These are phyloP conservation scores for Evansstolkia leycettana DNA, from an alignment of 495 filamentous ascomycete genomes.

Conservation along the genomic window DNA sequence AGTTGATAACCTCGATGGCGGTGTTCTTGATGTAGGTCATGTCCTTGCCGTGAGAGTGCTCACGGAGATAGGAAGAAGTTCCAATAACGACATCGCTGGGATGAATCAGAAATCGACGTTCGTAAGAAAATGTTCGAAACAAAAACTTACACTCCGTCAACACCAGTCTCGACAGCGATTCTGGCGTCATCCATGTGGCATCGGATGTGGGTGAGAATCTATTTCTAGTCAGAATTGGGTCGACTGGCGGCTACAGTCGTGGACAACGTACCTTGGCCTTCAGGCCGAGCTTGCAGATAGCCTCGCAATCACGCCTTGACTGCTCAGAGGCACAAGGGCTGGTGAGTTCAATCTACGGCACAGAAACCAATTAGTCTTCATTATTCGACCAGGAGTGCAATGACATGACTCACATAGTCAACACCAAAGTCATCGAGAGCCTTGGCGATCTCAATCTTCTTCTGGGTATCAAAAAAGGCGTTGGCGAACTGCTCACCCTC, in stretches of 20 bases:
- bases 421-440: conserved; percentile 80
- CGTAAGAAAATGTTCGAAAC: not conserved
- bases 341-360: conserved; percentile 60
- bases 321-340: conserved; percentile 72
- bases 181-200: conserved; percentile 91
- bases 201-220: conserved; percentile 73
- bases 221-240: conserved; percentile 1
- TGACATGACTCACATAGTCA: conserved; percentile 65
- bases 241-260: not conserved
- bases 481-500: conserved; percentile 91
- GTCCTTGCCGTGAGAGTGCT: conserved; percentile 90
- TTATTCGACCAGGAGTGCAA: not conserved
- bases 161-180: conserved; percentile 78
- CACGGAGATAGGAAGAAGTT: conserved; percentile 78
- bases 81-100: conserved; percentile 84
- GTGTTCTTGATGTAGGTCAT: conserved; percentile 87
- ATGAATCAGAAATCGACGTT: conserved; percentile 11
- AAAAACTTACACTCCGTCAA: conserved; percentile 47
- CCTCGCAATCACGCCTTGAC: conserved; percentile 67
- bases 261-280: conserved; percentile 51
- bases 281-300: conserved; percentile 84
- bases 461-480: conserved; percentile 80
- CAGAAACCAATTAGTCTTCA: conserved; percentile 3
- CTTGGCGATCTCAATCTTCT: conserved; percentile 74
- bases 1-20: conserved; percentile 88